Conservation (phyloP, 305 asterid genomes). For the Euphrasia arctica region DNA sequence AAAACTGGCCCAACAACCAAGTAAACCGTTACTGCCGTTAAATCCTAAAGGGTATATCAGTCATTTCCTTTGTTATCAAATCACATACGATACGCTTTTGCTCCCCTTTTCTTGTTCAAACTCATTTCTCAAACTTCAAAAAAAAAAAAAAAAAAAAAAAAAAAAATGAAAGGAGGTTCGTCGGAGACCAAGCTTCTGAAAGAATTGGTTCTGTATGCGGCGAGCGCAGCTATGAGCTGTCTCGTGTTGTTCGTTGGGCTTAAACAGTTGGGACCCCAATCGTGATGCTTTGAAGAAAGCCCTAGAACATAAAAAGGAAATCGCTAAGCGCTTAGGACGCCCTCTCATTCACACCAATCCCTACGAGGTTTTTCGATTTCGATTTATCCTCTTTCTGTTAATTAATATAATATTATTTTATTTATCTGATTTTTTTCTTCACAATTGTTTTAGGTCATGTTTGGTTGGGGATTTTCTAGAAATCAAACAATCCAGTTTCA, state of each 20-base stretch:
- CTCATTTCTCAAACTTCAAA: background rate
- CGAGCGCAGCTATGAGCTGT: slow-evolving; percentile 86
- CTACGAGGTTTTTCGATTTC: slow-evolving; percentile 58
- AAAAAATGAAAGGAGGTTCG: slow-evolving; percentile 36
- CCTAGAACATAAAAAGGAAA: slow-evolving; percentile 73
- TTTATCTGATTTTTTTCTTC: too few relatives aligned
- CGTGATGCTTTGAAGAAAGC: slow-evolving; percentile 79
- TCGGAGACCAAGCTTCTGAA: slow-evolving; percentile 54
- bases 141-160: slow-evolving; percentile 13
- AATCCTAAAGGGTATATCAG: background rate
- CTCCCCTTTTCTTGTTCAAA: background rate
- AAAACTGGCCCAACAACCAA: background rate
- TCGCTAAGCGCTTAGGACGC: slow-evolving; percentile 83
- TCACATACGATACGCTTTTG: too few relatives aligned
- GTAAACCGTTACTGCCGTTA: background rate
- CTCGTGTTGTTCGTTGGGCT: slow-evolving; percentile 74
- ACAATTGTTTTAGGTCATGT: too few relatives aligned
- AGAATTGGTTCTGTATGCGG: slow-evolving; percentile 70
- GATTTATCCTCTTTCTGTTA: background rate
- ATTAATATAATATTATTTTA: too few relatives aligned
- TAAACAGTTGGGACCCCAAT: slow-evolving; percentile 69
- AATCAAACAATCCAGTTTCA: too few relatives aligned
- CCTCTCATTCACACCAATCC: slow-evolving; percentile 70
- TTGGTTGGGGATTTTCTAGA: too few relatives aligned
- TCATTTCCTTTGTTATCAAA: background rate